Base-by-base conservation (phyloP, 2,329 filamentous ascomycete species). In the Exophiala spinifera region DNA sequence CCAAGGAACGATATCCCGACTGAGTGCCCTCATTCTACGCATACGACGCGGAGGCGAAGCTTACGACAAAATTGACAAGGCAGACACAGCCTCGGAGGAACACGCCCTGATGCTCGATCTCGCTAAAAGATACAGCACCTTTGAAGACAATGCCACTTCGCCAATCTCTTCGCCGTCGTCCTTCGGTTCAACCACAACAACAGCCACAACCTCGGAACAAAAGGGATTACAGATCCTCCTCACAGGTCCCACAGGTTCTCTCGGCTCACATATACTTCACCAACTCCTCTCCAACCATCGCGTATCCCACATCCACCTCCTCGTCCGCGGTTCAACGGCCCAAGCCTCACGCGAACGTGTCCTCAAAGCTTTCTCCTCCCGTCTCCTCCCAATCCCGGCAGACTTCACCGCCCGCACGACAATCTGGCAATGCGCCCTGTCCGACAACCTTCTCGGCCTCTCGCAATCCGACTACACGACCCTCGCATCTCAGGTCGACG, bases 221-320 rank as follows among this genome's bases (percentile, higher is more conserved):
- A n/a, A 2, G 10, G 49, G 49, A 5, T 23, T 52, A 6, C 46
- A 37, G 17, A 52, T 63, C 25, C 53, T 64, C 3, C 48, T 88
- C 3, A 88, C 85, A 0, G 85, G 85, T 1, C 78, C 79, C 0
- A 88, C 85, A 0, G 85, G 85, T 1, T 84, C 83, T 1, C 72
- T 88, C 0, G 85, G 85, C 1, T 75, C 81, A 0, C 83, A 86
- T 60, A 70, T 85, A 1, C 73, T 83, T 1, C 65, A 75, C 25
- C 66, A 74, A 19, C 69, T 84, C 2, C 62, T 68, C 1, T 62
- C 66, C 2, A 57, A 66, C 14, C 3, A 61, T 0, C 61, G 64
- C 1, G 69, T 83, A 0, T 61, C 65, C 3, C 74, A 71, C 37
- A 70, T 86, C 8, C 79, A 81, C 64, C 84, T 83, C 64, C 73